Percentiles rank a stretch among this genome's conserved stretches.
phyloP scores from a whole-genome alignment of 257 asterid genomes.

The Schizonepeta tenuifolia region DNA sequence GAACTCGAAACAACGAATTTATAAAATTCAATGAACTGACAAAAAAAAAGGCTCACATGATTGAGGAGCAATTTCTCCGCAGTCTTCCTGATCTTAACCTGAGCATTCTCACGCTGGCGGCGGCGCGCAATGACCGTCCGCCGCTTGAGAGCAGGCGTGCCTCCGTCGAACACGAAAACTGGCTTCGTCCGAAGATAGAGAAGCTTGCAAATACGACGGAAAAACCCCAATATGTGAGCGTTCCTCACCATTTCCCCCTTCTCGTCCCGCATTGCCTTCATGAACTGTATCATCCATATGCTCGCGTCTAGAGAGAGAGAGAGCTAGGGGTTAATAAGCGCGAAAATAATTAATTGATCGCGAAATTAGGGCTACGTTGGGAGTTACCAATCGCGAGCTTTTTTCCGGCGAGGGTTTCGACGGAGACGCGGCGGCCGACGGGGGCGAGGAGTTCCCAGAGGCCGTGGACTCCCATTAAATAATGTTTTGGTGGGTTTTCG shows the following conservation, averaged over 20 bases:
- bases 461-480: slow-evolving; percentile 86
- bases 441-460: slow-evolving; percentile 97
- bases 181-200: slow-evolving; percentile 89
- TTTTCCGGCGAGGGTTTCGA: slow-evolving; percentile 91
- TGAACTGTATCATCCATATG: slow-evolving; percentile 96
- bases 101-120: slow-evolving; percentile 97
- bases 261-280: slow-evolving; percentile 99
- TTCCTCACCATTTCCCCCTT: slow-evolving; percentile 96
- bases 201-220: slow-evolving; percentile 94
- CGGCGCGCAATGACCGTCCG: slow-evolving; percentile 94
- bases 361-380: slow-evolving; percentile 40
- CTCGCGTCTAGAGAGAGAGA: slow-evolving; percentile 72
- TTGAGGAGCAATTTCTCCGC: slow-evolving; percentile 96
- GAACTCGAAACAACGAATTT: not conserved
- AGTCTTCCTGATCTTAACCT: slow-evolving; percentile 91
- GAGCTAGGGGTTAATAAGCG: not conserved
- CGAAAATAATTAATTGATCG: not conserved
- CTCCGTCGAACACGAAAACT: slow-evolving; percentile 94
- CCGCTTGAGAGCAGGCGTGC: slow-evolving; percentile 94
- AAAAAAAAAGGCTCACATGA: slow-evolving; percentile 53
- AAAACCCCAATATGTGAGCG: slow-evolving; percentile 89
- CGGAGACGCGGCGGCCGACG: slow-evolving; percentile 98
- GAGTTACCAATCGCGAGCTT: slow-evolving; percentile 86
- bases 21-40: not conserved
- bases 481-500: not conserved